These are phyloP conservation scores for Sporisorium exsertum DNA, from an alignment of 1,284 basidiomycete genomes.

Conservation along the genomic window DNA sequence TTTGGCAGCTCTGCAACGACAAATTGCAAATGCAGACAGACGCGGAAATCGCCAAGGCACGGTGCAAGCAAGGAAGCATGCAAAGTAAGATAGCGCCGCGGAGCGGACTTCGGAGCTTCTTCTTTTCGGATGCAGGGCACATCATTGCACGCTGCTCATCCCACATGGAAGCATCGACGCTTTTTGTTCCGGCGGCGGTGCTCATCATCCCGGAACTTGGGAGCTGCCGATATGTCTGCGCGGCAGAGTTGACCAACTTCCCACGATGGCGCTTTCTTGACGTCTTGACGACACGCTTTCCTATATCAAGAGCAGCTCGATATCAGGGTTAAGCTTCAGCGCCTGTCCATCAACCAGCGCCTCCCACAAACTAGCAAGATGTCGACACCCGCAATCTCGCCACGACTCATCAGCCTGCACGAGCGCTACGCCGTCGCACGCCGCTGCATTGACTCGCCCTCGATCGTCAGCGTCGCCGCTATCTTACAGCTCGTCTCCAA, in stretches of 20 bases:
- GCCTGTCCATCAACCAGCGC: no score
- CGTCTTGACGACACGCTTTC: background rate
- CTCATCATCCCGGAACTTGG: background rate
- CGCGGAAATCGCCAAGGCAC: background rate
- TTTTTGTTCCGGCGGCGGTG: background rate
- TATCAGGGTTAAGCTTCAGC: no score
- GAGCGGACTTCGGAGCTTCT: background rate
- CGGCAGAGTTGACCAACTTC: no score
- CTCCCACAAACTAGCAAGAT: conserved; percentile 2
- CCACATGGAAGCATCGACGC: background rate
- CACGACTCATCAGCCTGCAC: conserved; percentile 25
- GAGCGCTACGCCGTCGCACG: conserved; percentile 31
- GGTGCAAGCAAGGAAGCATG: background rate
- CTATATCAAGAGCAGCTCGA: no score
- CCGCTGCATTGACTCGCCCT: conserved; percentile 18
- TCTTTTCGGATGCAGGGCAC: background rate
- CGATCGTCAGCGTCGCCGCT: conserved; percentile 24
- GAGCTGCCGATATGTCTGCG: no score
- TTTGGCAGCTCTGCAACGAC: background rate
- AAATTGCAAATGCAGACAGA: conserved; percentile 4
- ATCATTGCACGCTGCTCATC: no score
- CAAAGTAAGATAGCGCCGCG: conserved; percentile 6
- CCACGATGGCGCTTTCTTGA: background rate
- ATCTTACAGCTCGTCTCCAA: conserved; percentile 16
- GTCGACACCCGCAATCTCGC: conserved; percentile 6